Evolutionary conservation across 2,329 filamentous ascomycete species (phyloP).

Genomic region (Phyllosticta paracitricarpa): DNA sequence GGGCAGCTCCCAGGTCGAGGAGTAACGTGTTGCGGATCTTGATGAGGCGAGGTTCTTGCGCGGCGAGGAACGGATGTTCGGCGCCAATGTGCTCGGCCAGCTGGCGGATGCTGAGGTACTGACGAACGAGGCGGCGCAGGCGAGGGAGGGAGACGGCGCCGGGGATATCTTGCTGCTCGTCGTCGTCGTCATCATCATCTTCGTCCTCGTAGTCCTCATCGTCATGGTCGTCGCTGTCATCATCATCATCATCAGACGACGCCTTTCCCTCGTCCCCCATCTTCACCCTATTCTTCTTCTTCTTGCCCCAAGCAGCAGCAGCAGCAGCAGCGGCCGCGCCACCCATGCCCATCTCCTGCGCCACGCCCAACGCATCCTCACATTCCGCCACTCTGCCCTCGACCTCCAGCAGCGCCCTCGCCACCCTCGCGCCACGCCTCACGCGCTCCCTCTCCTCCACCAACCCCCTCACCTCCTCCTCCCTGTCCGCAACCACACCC

Average conservation of each 20-base stretch:
- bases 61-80: constrained; percentile 53
- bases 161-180: not conserved
- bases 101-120: constrained; percentile 47
- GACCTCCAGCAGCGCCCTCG: constrained; percentile 54
- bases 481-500: constrained; percentile 52
- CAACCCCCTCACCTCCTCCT: constrained; percentile 51
- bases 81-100: constrained; percentile 42
- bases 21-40: constrained; percentile 53
- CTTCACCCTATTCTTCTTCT: constrained; percentile 11
- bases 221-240: constrained; percentile 21
- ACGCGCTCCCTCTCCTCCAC: constrained; percentile 64
- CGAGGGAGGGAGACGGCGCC: constrained; percentile 26
- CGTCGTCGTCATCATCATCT: constrained; percentile 18
- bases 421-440: constrained; percentile 52
- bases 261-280: constrained; percentile 14
- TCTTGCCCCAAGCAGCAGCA: not conserved
- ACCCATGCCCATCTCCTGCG: constrained; percentile 30
- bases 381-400: constrained; percentile 53
- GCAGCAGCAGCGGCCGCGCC: not conserved
- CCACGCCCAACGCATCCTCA: constrained; percentile 48
- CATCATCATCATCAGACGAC: constrained; percentile 15
- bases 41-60: constrained; percentile 45
- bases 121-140: constrained; percentile 46
- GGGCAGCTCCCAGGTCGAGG: constrained; percentile 52
- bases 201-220: constrained; percentile 24